Conservation (phyloP, 495 filamentous ascomycete genomes). For the Talaromyces ruber region DNA sequence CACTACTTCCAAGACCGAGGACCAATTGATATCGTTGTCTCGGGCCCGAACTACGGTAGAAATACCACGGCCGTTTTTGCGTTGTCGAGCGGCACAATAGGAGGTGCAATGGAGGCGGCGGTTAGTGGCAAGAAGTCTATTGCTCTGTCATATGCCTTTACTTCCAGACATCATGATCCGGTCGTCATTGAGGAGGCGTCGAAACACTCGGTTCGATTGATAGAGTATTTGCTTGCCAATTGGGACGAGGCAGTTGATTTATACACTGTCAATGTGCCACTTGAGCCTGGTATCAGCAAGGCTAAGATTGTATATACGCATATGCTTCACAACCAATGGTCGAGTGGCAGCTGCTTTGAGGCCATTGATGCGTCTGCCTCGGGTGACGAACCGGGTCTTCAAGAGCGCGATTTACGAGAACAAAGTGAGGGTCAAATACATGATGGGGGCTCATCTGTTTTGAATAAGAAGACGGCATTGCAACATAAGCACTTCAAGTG, state of each 20-base stretch:
- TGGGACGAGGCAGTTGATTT: constrained; percentile 74
- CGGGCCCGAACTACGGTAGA: constrained; percentile 88
- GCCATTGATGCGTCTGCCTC: constrained; percentile 47
- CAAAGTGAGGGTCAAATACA: constrained; percentile 35
- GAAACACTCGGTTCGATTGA: constrained; percentile 57
- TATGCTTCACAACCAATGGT: constrained; percentile 87
- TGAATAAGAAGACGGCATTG: constrained; percentile 17
- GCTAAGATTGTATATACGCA: constrained; percentile 67
- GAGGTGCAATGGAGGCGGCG: constrained; percentile 88
- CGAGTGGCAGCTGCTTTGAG: constrained; percentile 71
- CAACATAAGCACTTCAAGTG: constrained; percentile 87
- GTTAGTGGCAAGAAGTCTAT: constrained; percentile 68
- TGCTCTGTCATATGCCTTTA: constrained; percentile 84
- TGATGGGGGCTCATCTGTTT: not conserved
- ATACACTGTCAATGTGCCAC: constrained; percentile 80
- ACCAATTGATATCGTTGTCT: constrained; percentile 77
- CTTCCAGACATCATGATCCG: constrained; percentile 69
- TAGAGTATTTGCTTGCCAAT: constrained; percentile 65
- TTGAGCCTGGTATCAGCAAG: constrained; percentile 57
- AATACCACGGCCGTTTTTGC: constrained; percentile 91
- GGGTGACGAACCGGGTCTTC: constrained; percentile 28
- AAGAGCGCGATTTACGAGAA: constrained; percentile 59
- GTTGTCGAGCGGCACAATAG: constrained; percentile 82
- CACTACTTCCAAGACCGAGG: constrained; percentile 77
- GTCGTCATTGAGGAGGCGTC: constrained; percentile 67